Evolutionary conservation across 345 rosid species (phyloP).

Genomic region (Ceriops tagal): DNA sequence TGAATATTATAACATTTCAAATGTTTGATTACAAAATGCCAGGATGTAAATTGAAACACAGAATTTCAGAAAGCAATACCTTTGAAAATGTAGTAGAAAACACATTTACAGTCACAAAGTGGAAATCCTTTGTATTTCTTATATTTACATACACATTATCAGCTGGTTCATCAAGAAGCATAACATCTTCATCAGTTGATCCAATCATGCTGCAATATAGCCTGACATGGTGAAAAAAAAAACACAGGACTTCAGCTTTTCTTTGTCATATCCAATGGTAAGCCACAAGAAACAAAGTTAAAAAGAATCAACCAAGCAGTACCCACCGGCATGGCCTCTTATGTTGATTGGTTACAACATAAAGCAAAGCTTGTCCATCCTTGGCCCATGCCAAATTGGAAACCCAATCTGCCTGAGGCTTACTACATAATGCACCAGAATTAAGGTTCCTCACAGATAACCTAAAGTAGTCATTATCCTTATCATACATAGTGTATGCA

Average conservation of each 20-base stretch:
- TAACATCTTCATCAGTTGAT: constrained; percentile 80
- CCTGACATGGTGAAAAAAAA: constrained; percentile 29
- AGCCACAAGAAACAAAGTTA: neutral
- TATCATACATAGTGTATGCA: constrained; percentile 98
- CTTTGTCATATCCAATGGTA: constrained; percentile 2
- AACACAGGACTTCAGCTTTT: constrained; percentile 6
- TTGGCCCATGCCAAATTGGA: constrained; percentile 89
- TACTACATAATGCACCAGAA: constrained; percentile 87
- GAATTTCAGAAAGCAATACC: constrained; percentile 38
- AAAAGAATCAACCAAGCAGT: neutral
- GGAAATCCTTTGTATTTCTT: constrained; percentile 81
- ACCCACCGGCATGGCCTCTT: constrained; percentile 78
- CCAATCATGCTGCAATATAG: constrained; percentile 82
- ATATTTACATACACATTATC: constrained; percentile 64
- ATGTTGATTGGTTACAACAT: constrained; percentile 77
- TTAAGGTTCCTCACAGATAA: constrained; percentile 78
- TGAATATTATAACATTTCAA: constrained; percentile 14
- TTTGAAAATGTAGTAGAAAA: constrained; percentile 72
- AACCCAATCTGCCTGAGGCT: constrained; percentile 81
- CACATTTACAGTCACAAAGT: constrained; percentile 59
- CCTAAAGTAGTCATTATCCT: constrained; percentile 78
- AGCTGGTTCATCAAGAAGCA: constrained; percentile 71
- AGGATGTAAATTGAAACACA: constrained; percentile 9
- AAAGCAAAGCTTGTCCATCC: constrained; percentile 79
- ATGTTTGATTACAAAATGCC: constrained; percentile 1